These are phyloP conservation scores for Chimonanthus salicifolius DNA, from an alignment of 164 flowering plant species.

Conservation along the genomic window DNA sequence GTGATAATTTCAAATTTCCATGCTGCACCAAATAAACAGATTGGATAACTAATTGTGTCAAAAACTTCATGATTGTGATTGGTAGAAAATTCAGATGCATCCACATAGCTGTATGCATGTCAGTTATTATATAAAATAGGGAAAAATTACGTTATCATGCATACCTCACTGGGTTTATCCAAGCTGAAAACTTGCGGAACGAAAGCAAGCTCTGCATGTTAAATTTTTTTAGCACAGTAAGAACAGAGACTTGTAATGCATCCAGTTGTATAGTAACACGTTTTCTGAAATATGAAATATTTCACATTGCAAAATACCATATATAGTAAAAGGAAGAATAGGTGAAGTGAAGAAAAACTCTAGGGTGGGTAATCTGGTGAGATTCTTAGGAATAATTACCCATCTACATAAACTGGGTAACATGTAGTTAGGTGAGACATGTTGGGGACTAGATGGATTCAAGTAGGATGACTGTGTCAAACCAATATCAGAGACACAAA, in stretches of 20 bases:
- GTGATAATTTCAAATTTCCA: neutral
- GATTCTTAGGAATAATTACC: no score
- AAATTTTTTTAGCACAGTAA: neutral
- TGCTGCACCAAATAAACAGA: neutral
- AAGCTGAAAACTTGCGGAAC: constrained; percentile 87
- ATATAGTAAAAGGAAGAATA: neutral
- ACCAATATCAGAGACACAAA: no score
- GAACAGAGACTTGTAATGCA: neutral
- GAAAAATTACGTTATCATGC: neutral
- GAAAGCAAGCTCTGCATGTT: constrained; percentile 80
- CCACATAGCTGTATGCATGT: neutral
- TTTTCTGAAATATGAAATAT: neutral
- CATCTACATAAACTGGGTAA: no score
- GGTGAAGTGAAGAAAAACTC: neutral
- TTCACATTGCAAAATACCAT: neutral
- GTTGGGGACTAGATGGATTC: no score
- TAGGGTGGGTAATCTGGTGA: neutral
- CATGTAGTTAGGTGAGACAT: no score
- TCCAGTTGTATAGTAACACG: neutral
- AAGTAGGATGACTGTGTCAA: no score
- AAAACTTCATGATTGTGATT: neutral
- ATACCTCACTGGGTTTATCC: constrained; percentile 95
- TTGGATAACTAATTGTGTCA: neutral
- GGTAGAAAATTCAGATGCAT: neutral
- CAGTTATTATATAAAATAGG: no score